Evolutionary conservation across 257 asterid species (phyloP).

Genomic region (Apocynum venetum): DNA sequence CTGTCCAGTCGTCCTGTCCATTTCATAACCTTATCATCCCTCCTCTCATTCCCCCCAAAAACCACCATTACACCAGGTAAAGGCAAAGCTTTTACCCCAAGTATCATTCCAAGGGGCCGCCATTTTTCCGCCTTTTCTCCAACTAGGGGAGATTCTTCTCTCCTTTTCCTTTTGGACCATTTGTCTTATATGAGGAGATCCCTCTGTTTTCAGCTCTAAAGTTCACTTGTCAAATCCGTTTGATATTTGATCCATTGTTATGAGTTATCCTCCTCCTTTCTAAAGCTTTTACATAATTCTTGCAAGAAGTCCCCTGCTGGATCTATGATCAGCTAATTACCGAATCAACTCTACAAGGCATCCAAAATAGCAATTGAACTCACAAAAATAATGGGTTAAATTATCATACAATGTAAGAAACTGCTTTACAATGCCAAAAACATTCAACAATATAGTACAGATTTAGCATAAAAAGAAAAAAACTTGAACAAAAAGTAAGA

Average conservation of each 20-base stretch:
- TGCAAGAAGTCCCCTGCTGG: too few relatives aligned
- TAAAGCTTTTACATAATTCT: too few relatives aligned
- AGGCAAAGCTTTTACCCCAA: neutral
- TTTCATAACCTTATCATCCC: slow-evolving; percentile 14
- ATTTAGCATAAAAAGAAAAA: too few relatives aligned
- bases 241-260: too few relatives aligned
- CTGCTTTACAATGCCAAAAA: neutral
- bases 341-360: too few relatives aligned
- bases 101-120: neutral
- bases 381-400: neutral
- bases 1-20: slow-evolving; percentile 5
- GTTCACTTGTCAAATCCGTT: neutral
- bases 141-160: neutral
- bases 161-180: neutral
- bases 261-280: too few relatives aligned
- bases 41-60: too few relatives aligned
- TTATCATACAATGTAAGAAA: too few relatives aligned
- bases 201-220: neutral
- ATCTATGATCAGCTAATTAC: too few relatives aligned
- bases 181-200: neutral
- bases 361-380: neutral
- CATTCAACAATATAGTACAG: neutral
- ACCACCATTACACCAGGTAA: too few relatives aligned
- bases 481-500: too few relatives aligned
- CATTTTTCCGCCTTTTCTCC: neutral